Evolutionary conservation across 768 basidiomycete genomes (phyloP).

Genomic region (Podaxis mareebaensis): DNA sequence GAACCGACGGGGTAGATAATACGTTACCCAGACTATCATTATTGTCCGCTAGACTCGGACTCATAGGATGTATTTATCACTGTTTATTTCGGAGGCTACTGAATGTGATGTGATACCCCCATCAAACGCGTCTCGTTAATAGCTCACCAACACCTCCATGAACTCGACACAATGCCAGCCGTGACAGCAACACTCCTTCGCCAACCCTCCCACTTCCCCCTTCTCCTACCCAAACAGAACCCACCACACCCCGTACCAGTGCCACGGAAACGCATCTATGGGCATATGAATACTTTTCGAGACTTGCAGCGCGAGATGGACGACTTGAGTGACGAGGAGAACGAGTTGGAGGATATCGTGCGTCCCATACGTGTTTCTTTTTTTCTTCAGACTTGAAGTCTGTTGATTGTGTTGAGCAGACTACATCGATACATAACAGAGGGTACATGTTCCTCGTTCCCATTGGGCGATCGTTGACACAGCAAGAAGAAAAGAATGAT

Average conservation of each 20-base stretch:
- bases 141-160: neutral
- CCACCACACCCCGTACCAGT: slow-evolving; percentile 66
- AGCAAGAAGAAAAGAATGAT: slow-evolving; percentile 84
- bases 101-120: neutral
- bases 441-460: slow-evolving; percentile 71
- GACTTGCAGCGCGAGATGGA: slow-evolving; percentile 79
- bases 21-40: neutral
- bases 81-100: neutral
- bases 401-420: slow-evolving; percentile 36
- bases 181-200: slow-evolving; percentile 77
- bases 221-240: slow-evolving; percentile 64
- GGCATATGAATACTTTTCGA: slow-evolving; percentile 60
- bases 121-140: neutral
- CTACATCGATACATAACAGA: slow-evolving; percentile 57
- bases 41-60: neutral
- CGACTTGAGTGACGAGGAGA: slow-evolving; percentile 83
- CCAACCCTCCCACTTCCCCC: slow-evolving; percentile 60
- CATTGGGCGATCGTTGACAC: slow-evolving; percentile 71
- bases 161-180: slow-evolving; percentile 36
- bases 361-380: slow-evolving; percentile 22
- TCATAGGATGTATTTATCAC: neutral
- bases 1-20: neutral
- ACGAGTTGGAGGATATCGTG: slow-evolving; percentile 76
- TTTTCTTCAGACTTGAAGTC: slow-evolving; percentile 14
- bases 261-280: slow-evolving; percentile 50